These are phyloP conservation scores for Plasmodium berghei DNA, from an alignment of 169 alveolate species.

Conservation along the genomic window DNA sequence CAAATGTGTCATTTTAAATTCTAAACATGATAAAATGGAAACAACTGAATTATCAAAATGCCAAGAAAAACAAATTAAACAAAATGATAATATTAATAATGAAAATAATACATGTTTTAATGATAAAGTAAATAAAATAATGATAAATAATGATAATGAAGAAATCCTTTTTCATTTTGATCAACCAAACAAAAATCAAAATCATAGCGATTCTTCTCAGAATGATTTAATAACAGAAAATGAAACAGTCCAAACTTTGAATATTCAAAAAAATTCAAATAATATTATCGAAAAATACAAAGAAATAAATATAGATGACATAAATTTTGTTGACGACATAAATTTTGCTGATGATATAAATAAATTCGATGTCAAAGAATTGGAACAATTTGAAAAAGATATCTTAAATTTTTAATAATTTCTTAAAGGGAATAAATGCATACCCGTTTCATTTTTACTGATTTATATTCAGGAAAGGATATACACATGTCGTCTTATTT, in stretches of 20 bases:
- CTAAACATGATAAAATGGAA: no score
- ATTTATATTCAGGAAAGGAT: neutral
- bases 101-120: neutral
- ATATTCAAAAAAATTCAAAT: no score
- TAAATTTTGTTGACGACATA: constrained; percentile 30
- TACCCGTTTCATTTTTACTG: neutral
- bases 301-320: constrained; percentile 3
- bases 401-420: constrained; percentile 19
- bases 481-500: neutral
- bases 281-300: no score
- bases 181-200: no score
- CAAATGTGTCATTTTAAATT: no score
- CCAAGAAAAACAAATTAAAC: no score
- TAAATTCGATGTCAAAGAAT: constrained; percentile 44
- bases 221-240: no score
- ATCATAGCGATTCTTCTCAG: no score
- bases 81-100: neutral
- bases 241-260: no score
- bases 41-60: no score
- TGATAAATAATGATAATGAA: neutral
- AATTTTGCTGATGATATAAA: constrained; percentile 31
- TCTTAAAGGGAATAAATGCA: no score
- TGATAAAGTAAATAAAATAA: neutral
- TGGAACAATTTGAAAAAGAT: constrained; percentile 67
- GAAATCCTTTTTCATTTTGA: no score